These are phyloP conservation scores for Coemansia sp. DNA, from an alignment of 192 early-diverging fungal species.

Conservation along the genomic window DNA sequence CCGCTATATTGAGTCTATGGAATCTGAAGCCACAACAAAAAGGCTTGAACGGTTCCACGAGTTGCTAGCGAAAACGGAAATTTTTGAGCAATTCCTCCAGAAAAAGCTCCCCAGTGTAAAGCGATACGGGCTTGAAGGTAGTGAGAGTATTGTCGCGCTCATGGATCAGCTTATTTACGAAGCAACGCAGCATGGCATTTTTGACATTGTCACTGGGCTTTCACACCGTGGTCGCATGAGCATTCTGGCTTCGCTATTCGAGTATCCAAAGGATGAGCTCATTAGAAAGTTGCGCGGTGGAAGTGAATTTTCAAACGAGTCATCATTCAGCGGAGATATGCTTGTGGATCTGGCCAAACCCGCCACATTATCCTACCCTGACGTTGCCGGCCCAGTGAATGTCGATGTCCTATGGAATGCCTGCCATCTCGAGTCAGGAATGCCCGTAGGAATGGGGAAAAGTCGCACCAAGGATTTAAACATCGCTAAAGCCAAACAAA, in stretches of 20 bases:
- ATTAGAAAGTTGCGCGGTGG: slow-evolving; percentile 92
- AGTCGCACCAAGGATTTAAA: slow-evolving; percentile 86
- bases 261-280: slow-evolving; percentile 71
- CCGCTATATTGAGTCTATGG: slow-evolving; percentile 67
- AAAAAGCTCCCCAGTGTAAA: slow-evolving; percentile 94
- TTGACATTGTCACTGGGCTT: slow-evolving; percentile 81
- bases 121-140: slow-evolving; percentile 95
- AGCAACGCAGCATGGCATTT: slow-evolving; percentile 59
- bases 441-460: slow-evolving; percentile 93
- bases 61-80: slow-evolving; percentile 26
- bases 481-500: slow-evolving; percentile 17
- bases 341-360: slow-evolving; percentile 81
- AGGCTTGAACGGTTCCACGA: slow-evolving; percentile 70
- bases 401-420: slow-evolving; percentile 89
- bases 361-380: slow-evolving; percentile 64
- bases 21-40: background rate
- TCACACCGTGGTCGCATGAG: slow-evolving; percentile 94
- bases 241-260: slow-evolving; percentile 77
- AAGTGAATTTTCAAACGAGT: slow-evolving; percentile 77
- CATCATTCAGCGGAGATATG: slow-evolving; percentile 81
- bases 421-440: slow-evolving; percentile 90
- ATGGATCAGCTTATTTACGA: slow-evolving; percentile 79
- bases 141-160: slow-evolving; percentile 90
- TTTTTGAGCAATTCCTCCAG: slow-evolving; percentile 93
- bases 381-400: slow-evolving; percentile 48